phyloP scores from a whole-genome alignment of 2,329 filamentous ascomycete species.

The Aspergillus costaricaensis region DNA sequence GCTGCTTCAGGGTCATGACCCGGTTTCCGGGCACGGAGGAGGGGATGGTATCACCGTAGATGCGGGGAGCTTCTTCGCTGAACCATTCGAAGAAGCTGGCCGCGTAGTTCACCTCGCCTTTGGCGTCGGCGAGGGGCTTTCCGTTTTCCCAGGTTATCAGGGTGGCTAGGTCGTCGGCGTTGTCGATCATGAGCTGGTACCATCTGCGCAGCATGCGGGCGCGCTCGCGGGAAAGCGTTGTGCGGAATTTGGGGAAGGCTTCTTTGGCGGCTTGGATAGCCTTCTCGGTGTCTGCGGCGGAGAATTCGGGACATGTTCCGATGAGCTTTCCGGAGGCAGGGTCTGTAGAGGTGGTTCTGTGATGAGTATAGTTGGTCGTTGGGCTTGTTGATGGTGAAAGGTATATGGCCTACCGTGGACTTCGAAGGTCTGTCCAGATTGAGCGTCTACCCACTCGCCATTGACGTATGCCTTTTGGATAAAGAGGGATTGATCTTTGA shows the following conservation, averaged over 20 bases:
- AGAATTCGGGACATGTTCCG: conserved; percentile 80
- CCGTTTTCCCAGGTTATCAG: conserved; percentile 72
- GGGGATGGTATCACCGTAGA: conserved; percentile 63
- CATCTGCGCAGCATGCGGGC: conserved; percentile 65
- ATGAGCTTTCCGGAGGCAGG: conserved; percentile 80
- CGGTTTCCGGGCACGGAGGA: conserved; percentile 61
- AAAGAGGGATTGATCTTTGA: conserved; percentile 78
- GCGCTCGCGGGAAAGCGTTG: conserved; percentile 62
- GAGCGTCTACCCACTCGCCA: conserved; percentile 84
- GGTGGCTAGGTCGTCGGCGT: conserved; percentile 65
- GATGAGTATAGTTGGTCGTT: neutral
- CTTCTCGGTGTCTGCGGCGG: conserved; percentile 70
- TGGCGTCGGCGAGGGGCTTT: conserved; percentile 63
- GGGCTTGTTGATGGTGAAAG: too few species aligned
- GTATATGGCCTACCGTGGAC: conserved; percentile 61
- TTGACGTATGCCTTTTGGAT: conserved; percentile 87
- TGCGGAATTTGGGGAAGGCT: conserved; percentile 65
- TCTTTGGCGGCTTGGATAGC: conserved; percentile 82
- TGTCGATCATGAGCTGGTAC: conserved; percentile 67
- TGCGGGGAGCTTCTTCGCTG: conserved; percentile 60
- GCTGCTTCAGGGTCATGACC: conserved; percentile 65
- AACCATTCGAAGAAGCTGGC: conserved; percentile 66
- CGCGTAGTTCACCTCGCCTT: conserved; percentile 61
- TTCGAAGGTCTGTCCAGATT: conserved; percentile 88
- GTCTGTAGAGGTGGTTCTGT: conserved; percentile 53